Base-by-base conservation (phyloP, 768 basidiomycete genomes). In the Mycena albidolilacea region DNA sequence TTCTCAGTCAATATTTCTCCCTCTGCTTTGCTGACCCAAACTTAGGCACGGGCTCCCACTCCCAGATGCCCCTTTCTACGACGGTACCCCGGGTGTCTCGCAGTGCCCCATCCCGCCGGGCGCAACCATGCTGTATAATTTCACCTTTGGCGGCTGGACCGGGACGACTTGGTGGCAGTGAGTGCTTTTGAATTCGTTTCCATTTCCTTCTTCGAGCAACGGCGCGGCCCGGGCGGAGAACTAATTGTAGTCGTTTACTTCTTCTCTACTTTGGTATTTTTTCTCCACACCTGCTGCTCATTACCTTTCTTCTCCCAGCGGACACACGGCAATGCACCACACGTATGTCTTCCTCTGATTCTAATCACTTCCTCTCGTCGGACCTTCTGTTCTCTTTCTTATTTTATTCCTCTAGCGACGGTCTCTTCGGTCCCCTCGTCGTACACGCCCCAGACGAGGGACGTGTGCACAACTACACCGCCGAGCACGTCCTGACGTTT, bases 91-190 rank as follows among this genome's bases (percentile, higher is more conserved):
- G 9, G 84, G 83, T 11, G 82, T 89, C 55, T 86, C 88, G 1
- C 84, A 89, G 75, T 89, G 89, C 74, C 85, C 86, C 8, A 89
- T 89, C 41, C 88, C 88, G n/a, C 83, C 88, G 4, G 87, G 87
- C 37, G 79, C 83, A 74, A 84, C 83, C 65, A 48, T 69, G 76
- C 78, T 81, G 1, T 85, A 83, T 73, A 83, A 78, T 61, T 88
- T 85, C 66, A 85, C 84, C 6, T 76, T 88, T 54, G 83, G 85
- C 37, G 81, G 81, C 19, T 87, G 84, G 74, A 82, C 81, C 1
- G 87, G 87, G 1, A 86, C 86, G 0, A 87, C 82, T n/a, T 88
- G 88, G 88, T 88, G 84, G 81, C 88, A 88, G 79, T 87, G 61
- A 70, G 81, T 79, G 35, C 62, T 5, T 38, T 21, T 39, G 46